Conservation (phyloP, 129 eudicot species). For the Helianthus tuberosus region DNA sequence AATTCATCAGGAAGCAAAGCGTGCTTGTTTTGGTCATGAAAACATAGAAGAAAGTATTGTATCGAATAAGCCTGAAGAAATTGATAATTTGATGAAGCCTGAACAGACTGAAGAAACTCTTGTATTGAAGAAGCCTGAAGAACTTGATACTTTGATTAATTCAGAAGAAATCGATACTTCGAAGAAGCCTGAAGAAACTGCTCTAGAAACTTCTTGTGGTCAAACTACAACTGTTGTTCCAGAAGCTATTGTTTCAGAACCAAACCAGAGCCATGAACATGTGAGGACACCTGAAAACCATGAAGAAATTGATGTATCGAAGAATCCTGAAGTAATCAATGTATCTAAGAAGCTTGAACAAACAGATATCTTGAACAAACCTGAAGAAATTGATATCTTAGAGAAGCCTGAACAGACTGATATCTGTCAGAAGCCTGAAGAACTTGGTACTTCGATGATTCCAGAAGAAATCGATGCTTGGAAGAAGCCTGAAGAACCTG, state of each 20-base stretch:
- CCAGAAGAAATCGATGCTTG: background rate
- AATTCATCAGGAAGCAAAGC: constrained; percentile 19
- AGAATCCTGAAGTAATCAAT: constrained; percentile 2
- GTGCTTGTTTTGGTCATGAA: constrained; percentile 34
- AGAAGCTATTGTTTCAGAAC: background rate
- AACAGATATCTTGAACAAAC: too few relatives aligned
- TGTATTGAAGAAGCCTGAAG: background rate
- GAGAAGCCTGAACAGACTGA: constrained; percentile 8
- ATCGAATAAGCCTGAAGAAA: background rate
- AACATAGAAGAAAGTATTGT: background rate
- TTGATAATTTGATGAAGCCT: background rate
- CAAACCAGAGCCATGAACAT: background rate
- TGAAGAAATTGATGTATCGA: background rate
- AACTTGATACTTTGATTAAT: background rate
- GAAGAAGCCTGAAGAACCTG: constrained; percentile 1
- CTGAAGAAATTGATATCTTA: background rate
- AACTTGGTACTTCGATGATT: too few relatives aligned
- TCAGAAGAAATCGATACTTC: background rate
- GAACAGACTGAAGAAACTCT: background rate
- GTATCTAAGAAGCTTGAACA: background rate
- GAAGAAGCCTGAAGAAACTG: constrained; percentile 8
- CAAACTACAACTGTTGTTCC: background rate
- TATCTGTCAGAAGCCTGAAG: background rate
- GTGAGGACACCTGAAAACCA: background rate
- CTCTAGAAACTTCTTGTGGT: background rate